Percentiles rank a stretch among this genome's conserved stretches.
Conservation (phyloP, 2,329 filamentous ascomycete genomes). For the Zelopaecilomyces penicillatus region DNA sequence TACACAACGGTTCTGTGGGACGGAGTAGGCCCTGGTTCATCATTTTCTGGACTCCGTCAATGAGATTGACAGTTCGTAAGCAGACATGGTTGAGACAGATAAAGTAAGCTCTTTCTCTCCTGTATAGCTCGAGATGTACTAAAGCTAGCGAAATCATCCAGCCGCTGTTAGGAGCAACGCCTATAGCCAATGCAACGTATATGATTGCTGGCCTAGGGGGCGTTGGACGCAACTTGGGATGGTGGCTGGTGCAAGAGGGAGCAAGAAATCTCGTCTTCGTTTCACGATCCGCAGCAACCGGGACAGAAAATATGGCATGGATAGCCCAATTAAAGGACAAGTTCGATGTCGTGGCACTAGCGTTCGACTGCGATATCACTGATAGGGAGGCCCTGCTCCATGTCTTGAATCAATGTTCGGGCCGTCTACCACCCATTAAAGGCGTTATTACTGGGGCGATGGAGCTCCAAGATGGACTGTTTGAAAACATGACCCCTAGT, state of each 20-base stretch:
- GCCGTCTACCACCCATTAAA: conserved; percentile 13
- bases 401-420: conserved; percentile 8
- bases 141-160: too few relatives aligned
- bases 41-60: too few relatives aligned
- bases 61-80: too few relatives aligned
- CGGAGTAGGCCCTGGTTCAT: too few relatives aligned
- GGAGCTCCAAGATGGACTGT: conserved; percentile 23
- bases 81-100: too few relatives aligned
- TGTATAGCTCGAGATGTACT: too few relatives aligned
- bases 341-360: conserved; percentile 1
- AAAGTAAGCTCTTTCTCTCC: too few relatives aligned
- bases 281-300: conserved; percentile 4
- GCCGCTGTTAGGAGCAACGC: too few relatives aligned
- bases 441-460: conserved; percentile 22
- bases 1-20: too few relatives aligned
- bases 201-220: conserved; percentile 29
- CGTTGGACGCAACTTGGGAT: conserved; percentile 23
- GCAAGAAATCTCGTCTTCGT: conserved; percentile 11
- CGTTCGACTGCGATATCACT: conserved; percentile 12
- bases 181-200: conserved; percentile 18
- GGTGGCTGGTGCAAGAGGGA: conserved; percentile 15
- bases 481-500: conserved; percentile 19
- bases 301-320: too few relatives aligned
- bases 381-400: conserved; percentile 2
- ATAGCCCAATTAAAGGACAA: too few relatives aligned